Conservation (phyloP, 352 stramenopile genomes). For the Globisporangium spiculum region DNA sequence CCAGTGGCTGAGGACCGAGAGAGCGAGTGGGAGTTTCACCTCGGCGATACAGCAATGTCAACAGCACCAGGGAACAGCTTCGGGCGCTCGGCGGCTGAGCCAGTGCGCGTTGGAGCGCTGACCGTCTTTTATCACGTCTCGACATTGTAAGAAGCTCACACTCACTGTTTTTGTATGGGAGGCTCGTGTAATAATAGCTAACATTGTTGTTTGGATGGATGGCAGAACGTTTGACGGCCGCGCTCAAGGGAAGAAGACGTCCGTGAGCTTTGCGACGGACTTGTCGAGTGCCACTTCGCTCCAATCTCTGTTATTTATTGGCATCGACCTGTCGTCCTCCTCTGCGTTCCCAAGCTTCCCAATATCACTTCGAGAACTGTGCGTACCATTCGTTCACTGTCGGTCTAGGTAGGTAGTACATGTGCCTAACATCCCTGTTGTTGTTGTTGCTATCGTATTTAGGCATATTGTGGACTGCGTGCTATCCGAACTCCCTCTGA, state of each 20-base stretch:
- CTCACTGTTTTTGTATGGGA: neutral
- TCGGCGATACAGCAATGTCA: neutral
- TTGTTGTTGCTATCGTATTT: neutral
- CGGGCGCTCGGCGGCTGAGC: neutral
- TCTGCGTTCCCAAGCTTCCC: conserved; percentile 23
- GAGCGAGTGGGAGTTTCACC: neutral
- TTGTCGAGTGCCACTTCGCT: conserved; percentile 5
- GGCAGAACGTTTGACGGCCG: conserved; percentile 10
- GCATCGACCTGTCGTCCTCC: conserved; percentile 26
- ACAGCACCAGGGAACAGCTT: neutral
- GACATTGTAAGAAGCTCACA: conserved; percentile 3
- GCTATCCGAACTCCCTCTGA: conserved; percentile 18
- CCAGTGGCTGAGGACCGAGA: neutral
- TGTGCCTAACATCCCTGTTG: neutral
- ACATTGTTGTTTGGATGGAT: neutral
- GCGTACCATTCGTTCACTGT: neutral
- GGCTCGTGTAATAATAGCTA: neutral
- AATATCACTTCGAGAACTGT: conserved; percentile 20
- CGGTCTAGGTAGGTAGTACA: too few relatives aligned
- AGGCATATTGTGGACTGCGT: conserved; percentile 26
- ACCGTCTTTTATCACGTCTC: neutral
- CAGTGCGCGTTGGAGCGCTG: conserved; percentile 4
- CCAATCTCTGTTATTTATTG: conserved; percentile 29
- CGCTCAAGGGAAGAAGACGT: neutral
- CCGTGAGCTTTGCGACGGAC: conserved; percentile 2